Evolutionary conservation across 139 green algal genomes (phyloP), one percentile per base, ranked within the genome.

Genomic region (Asterochloris sp.): DNA sequence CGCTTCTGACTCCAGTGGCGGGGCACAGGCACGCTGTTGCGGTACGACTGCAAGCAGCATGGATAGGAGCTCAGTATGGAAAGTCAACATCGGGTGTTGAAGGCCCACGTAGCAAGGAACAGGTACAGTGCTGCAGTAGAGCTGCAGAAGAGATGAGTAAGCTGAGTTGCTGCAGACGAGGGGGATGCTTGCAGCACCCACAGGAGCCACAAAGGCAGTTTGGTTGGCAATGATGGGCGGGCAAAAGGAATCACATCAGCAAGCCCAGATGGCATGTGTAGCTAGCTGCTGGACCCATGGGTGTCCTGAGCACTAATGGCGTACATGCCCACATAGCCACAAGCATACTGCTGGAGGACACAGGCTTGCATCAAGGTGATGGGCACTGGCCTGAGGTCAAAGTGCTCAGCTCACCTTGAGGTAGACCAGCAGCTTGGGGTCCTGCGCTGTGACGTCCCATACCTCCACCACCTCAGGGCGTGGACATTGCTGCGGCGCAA

Each of bases 1-100:
- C 97, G 91, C 89, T 99, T 99, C 87, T 99, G 95, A 28, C 87
- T 95, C 97, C 97, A 99, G 85, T 99, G 97, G 16, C 93, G 88
- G 13, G 97, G 97, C 71, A 99, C 95, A 0, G 95, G 88, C 74
- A 98, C 93, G 0, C 90, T 95, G 90, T 99, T 99, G 29, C 96
- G 86, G 85, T 93, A 95, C 12, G 91, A 81, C 87, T 93, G 87
- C 83, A 78, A 14, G 21, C 74, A 66, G 26, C 13, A 26, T 21
- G 28, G 12, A 76, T 47, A 28, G 24, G 26, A 24, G 29, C 19
- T 60, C 13, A 47, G 13, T 16, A 47, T 75, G 19, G 12, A 64
- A 10, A 64, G 28, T 62, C 10, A 9, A 63, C 29, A 24, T 62
- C 38, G 64, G 38, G 19, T 63, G 12, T 26, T 69, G 10, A 13